A percentile compares a stretch with the other conserved stretches of the same genome.
Evolutionary conservation across 768 basidiomycete species (phyloP).

Genomic region (Amyloporia xantha): DNA sequence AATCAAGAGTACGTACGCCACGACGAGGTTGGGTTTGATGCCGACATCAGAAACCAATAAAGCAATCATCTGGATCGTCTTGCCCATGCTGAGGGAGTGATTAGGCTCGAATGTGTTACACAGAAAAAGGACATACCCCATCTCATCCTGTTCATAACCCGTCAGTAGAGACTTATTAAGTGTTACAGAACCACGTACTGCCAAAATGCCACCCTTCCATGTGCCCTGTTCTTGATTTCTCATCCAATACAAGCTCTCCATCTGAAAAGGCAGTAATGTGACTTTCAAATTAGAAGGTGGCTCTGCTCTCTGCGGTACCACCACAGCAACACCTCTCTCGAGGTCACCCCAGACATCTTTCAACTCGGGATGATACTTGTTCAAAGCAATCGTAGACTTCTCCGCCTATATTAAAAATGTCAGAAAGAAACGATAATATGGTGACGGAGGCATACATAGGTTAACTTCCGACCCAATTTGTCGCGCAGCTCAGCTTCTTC

Average conservation of each 20-base stretch:
- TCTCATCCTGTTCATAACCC: conserved; percentile 59
- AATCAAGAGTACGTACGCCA: conserved; percentile 65
- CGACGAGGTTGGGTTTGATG: conserved; percentile 78
- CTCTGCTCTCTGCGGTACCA: conserved; percentile 60
- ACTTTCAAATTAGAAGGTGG: conserved; percentile 84
- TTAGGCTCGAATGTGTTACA: background rate
- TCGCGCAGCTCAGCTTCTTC: conserved; percentile 42
- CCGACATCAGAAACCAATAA: conserved; percentile 70
- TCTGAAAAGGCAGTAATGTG: conserved; percentile 88
- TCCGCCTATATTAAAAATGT: conserved; percentile 49
- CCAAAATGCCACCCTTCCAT: conserved; percentile 91
- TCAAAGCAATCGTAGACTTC: conserved; percentile 55
- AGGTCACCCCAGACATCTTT: conserved; percentile 85
- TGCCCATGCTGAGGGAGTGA: conserved; percentile 77
- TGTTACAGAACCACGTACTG: conserved; percentile 37
- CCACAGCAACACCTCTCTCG: conserved; percentile 50
- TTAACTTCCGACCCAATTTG: conserved; percentile 69
- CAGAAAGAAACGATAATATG: background rate
- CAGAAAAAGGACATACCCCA: conserved; percentile 56
- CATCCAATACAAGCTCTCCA: conserved; percentile 96
- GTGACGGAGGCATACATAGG: conserved; percentile 57
- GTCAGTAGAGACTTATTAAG: background rate
- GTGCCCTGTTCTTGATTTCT: conserved; percentile 79
- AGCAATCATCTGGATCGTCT: conserved; percentile 95
- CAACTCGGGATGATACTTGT: conserved; percentile 74